These are phyloP conservation scores for Candida albicans DNA, from an alignment of 1,139 yeast species.

Conservation along the genomic window DNA sequence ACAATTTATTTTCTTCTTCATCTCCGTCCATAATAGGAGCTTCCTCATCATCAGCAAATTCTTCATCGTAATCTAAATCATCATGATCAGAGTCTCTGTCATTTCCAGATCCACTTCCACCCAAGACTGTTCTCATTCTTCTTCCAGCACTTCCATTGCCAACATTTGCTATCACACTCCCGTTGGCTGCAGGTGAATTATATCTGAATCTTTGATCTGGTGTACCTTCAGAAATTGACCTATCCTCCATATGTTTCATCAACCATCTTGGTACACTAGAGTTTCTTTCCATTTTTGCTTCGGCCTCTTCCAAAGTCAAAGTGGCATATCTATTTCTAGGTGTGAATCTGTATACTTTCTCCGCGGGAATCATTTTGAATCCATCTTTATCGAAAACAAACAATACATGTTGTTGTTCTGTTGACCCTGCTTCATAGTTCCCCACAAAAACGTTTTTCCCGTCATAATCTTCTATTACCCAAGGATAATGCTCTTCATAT, in stretches of 20 bases:
- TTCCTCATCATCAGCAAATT: slow-evolving; percentile 97
- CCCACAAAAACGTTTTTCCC: slow-evolving; percentile 95
- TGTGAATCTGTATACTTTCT: slow-evolving; percentile 88
- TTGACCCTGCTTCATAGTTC: slow-evolving; percentile 89
- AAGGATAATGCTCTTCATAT: slow-evolving; percentile 94
- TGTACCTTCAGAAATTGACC: slow-evolving; percentile 45
- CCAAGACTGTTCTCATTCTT: slow-evolving; percentile 61
- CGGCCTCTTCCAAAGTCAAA: slow-evolving; percentile 93
- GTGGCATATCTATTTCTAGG: slow-evolving; percentile 94
- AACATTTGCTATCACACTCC: slow-evolving; percentile 22
- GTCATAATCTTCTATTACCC: slow-evolving; percentile 97
- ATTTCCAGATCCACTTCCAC: slow-evolving; percentile 47
- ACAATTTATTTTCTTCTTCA: slow-evolving; percentile 90
- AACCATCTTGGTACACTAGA: slow-evolving; percentile 89
- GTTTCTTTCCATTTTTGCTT: slow-evolving; percentile 85
- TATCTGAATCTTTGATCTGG: slow-evolving; percentile 50
- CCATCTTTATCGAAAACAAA: slow-evolving; percentile 86
- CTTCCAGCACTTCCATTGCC: slow-evolving; percentile 17
- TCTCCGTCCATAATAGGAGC: slow-evolving; percentile 98
- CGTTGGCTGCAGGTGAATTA: slow-evolving; percentile 16
- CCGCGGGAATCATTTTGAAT: slow-evolving; percentile 92
- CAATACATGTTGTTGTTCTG: slow-evolving; percentile 77
- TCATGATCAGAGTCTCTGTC: slow-evolving; percentile 81
- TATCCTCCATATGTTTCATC: slow-evolving; percentile 84
- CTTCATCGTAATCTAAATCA: slow-evolving; percentile 93